Evolutionary conservation across 257 asterid genomes (phyloP).

Genomic region (Craterostigma plantagineum): DNA sequence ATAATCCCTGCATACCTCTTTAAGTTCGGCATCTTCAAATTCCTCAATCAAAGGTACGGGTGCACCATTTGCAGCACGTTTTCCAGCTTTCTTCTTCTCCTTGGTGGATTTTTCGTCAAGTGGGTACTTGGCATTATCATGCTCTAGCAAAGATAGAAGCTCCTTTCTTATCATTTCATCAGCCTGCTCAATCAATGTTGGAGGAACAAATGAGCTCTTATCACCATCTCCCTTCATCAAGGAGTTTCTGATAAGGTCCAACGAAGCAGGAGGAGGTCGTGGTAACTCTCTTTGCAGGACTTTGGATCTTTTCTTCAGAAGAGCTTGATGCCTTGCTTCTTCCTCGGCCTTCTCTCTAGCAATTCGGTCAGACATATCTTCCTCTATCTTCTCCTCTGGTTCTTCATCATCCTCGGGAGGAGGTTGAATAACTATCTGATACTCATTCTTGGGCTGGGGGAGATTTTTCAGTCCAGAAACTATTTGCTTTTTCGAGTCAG

Average conservation of each 20-base stretch:
- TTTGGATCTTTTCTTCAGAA: slow-evolving; percentile 82
- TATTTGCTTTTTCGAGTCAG: slow-evolving; percentile 43
- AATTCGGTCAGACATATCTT: slow-evolving; percentile 93
- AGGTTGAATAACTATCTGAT: slow-evolving; percentile 64
- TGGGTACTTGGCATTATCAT: slow-evolving; percentile 82
- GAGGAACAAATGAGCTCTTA: slow-evolving; percentile 92
- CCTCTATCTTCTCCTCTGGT: slow-evolving; percentile 90
- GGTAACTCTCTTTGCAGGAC: slow-evolving; percentile 94
- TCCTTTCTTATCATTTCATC: slow-evolving; percentile 82
- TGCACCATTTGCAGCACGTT: slow-evolving; percentile 26
- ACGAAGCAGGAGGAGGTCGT: slow-evolving; percentile 77
- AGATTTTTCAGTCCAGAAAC: slow-evolving; percentile 48
- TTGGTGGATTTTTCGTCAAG: slow-evolving; percentile 51
- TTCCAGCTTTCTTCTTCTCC: slow-evolving; percentile 72
- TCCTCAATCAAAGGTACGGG: slow-evolving; percentile 53
- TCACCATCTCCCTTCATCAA: slow-evolving; percentile 63
- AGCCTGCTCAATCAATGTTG: slow-evolving; percentile 81
- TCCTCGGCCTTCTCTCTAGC: slow-evolving; percentile 94
- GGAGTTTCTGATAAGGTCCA: slow-evolving; percentile 57
- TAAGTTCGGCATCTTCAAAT: slow-evolving; percentile 66
- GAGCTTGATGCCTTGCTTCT: slow-evolving; percentile 70
- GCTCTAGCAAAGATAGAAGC: slow-evolving; percentile 73
- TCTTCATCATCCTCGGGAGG: slow-evolving; percentile 71
- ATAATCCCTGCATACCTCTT: slow-evolving; percentile 37
- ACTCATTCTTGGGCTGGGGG: slow-evolving; percentile 92